Conservation (phyloP, 768 basidiomycete species). For the Auriscalpium microsporum region DNA sequence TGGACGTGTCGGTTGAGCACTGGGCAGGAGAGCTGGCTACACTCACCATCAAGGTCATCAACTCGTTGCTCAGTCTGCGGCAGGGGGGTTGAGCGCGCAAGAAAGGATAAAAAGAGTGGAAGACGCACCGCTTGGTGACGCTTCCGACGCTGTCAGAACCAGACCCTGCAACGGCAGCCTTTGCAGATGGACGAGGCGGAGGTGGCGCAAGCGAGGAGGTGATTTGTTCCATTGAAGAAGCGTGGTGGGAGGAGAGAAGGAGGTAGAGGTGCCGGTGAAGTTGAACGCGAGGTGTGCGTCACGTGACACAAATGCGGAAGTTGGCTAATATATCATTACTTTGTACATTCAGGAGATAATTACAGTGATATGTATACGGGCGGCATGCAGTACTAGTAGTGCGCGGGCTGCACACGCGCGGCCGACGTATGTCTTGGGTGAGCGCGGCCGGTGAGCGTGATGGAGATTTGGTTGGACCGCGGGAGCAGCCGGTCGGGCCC, state of each 20-base stretch:
- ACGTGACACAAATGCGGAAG: no score
- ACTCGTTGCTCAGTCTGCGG: slow-evolving; percentile 64
- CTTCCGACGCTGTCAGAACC: slow-evolving; percentile 58
- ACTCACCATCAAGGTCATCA: slow-evolving; percentile 83
- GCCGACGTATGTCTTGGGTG: no score
- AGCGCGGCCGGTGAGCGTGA: no score
- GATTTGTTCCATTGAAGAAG: slow-evolving; percentile 57
- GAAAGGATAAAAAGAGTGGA: not conserved
- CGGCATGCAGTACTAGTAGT: no score
- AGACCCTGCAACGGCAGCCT: slow-evolving; percentile 45
- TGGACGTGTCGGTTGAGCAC: not conserved
- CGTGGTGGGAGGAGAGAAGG: not conserved
- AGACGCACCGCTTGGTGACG: slow-evolving; percentile 69
- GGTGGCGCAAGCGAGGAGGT: slow-evolving; percentile 46
- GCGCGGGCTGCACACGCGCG: no score
- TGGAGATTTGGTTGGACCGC: no score
- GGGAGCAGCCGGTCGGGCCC: no score
- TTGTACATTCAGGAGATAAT: no score
- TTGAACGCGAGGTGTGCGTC: not conserved
- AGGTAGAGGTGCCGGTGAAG: not conserved
- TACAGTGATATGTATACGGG: no score
- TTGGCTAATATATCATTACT: no score
- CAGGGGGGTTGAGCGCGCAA: slow-evolving; percentile 1
- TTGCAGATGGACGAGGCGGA: slow-evolving; percentile 45
- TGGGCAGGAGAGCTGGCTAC: not conserved